These are phyloP conservation scores for Marsdenia floribunda DNA, from an alignment of 257 asterid species.

Conservation along the genomic window DNA sequence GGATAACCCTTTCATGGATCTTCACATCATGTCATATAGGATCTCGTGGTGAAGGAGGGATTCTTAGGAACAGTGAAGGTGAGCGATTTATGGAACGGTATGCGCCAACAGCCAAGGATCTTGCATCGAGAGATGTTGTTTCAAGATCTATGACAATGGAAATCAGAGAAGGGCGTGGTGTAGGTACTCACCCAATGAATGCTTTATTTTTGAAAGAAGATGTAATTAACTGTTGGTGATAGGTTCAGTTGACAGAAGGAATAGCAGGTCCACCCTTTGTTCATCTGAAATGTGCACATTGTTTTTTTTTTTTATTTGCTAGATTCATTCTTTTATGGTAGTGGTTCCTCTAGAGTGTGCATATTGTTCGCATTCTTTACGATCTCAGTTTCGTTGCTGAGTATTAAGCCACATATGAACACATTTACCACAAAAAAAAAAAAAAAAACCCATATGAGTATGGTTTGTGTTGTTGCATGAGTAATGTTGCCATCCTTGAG, in stretches of 20 bases:
- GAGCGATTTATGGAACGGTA: conserved; percentile 99
- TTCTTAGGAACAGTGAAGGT: conserved; percentile 95
- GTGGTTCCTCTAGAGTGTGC: not conserved
- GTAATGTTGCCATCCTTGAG: not conserved
- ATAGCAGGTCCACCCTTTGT: not conserved
- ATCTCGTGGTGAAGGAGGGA: conserved; percentile 99
- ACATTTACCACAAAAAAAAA: not conserved
- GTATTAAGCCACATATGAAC: not conserved
- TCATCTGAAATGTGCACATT: not conserved
- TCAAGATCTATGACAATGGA: conserved; percentile 99
- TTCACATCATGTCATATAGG: conserved; percentile 41
- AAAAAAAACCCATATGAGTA: too few species aligned
- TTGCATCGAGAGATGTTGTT: conserved; percentile 97
- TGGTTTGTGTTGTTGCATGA: not conserved
- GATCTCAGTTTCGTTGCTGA: not conserved
- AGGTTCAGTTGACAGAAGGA: not conserved
- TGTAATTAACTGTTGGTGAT: not conserved
- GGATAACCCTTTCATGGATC: not conserved
- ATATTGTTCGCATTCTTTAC: not conserved
- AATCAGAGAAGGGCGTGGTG: conserved; percentile 99
- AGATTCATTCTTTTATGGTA: not conserved
- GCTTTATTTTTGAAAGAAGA: not conserved
- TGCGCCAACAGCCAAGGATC: conserved; percentile 99
- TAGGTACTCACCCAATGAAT: conserved; percentile 47
- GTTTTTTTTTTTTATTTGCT: not conserved